Evolutionary conservation across 1,284 basidiomycete species (phyloP).

Genomic region (Tilletia setariae): DNA sequence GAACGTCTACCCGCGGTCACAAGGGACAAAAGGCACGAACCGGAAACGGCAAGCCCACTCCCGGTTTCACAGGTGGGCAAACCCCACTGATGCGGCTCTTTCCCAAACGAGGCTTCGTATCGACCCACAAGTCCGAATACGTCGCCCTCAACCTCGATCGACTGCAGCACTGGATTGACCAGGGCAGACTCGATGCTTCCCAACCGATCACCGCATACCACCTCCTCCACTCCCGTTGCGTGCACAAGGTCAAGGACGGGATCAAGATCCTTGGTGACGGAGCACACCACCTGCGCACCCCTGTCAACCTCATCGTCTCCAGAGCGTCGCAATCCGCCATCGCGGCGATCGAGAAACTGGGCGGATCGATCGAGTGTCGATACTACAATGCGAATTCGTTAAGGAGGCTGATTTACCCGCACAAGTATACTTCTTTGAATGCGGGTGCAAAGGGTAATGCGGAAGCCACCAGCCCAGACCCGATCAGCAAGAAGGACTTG

Average conservation of each 20-base stretch:
- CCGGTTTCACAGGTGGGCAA: constrained; percentile 88
- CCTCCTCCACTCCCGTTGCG: constrained; percentile 76
- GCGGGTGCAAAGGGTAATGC: constrained; percentile 31
- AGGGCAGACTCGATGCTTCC: constrained; percentile 72
- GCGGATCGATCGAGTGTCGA: constrained; percentile 81
- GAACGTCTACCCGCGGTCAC: constrained; percentile 86
- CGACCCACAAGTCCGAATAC: constrained; percentile 68
- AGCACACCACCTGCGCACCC: constrained; percentile 65
- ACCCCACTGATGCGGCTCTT: constrained; percentile 86
- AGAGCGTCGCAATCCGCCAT: constrained; percentile 84
- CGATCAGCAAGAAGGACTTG: constrained; percentile 45
- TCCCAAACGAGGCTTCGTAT: constrained; percentile 90
- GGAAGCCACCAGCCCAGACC: constrained; percentile 39
- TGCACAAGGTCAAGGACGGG: constrained; percentile 83
- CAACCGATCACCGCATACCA: constrained; percentile 84
- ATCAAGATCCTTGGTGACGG: constrained; percentile 87
- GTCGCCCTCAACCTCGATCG: constrained; percentile 82
- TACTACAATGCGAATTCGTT: constrained; percentile 87
- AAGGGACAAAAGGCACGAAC: constrained; percentile 93
- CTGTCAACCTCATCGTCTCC: constrained; percentile 78
- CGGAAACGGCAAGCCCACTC: constrained; percentile 79
- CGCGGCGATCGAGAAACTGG: constrained; percentile 72
- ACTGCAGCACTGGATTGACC: constrained; percentile 85
- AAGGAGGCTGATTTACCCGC: constrained; percentile 69
- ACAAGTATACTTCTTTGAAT: constrained; percentile 33